A percentile compares a stretch with the other conserved stretches of the same genome.
Evolutionary conservation across 2,329 filamentous ascomycete genomes (phyloP).

Genomic region (Fusarium devonianum): DNA sequence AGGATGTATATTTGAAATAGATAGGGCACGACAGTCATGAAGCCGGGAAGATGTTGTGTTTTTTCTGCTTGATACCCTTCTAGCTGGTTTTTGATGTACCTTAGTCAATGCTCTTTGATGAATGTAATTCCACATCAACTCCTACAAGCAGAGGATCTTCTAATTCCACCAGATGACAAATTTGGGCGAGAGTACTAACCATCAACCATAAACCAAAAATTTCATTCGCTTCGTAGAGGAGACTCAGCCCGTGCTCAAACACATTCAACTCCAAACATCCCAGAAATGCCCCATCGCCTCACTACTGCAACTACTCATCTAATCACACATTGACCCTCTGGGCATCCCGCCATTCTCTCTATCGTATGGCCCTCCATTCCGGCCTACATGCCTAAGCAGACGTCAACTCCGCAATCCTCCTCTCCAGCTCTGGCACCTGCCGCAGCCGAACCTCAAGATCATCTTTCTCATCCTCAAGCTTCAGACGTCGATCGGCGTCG

Average conservation of each 20-base stretch:
- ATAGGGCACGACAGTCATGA: neutral
- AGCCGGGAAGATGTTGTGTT: neutral
- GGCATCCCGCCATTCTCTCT: no score
- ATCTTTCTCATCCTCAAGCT: constrained; percentile 95
- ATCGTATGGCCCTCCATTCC: neutral
- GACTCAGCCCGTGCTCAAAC: neutral
- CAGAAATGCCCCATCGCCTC: neutral
- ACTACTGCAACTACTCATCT: constrained; percentile 3
- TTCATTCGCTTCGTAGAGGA: neutral
- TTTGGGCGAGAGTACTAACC: no score
- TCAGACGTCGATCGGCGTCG: constrained; percentile 84
- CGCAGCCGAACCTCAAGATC: constrained; percentile 86
- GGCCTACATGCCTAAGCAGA: constrained; percentile 25
- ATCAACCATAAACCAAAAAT: no score
- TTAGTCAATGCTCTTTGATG: no score
- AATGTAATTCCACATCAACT: no score
- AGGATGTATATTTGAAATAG: neutral
- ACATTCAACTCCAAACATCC: constrained; percentile 4
- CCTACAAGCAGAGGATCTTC: no score
- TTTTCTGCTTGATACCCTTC: constrained; percentile 16
- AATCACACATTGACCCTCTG: no score
- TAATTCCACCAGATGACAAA: no score
- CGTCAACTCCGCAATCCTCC: constrained; percentile 81
- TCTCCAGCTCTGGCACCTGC: constrained; percentile 87
- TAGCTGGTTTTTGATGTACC: neutral